Conservation (phyloP, 2,329 filamentous ascomycete genomes). For the Fusarium sambucinum region DNA sequence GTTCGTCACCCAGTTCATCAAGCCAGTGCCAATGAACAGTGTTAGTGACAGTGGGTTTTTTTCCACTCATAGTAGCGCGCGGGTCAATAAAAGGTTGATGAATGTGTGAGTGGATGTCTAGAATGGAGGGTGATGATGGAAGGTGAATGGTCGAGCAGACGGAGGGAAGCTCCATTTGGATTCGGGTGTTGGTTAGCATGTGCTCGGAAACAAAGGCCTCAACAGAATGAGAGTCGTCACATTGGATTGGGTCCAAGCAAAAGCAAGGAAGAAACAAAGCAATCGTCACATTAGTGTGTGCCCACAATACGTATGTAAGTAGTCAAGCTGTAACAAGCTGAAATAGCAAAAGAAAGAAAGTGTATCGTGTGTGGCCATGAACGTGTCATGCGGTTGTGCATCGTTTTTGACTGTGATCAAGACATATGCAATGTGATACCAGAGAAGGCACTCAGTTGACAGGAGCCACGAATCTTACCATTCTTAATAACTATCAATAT, state of each 20-base stretch:
- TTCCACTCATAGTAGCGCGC: slow-evolving; percentile 38
- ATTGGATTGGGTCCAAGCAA: slow-evolving; percentile 1
- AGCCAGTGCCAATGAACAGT: not conserved
- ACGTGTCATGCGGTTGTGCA: slow-evolving; percentile 4
- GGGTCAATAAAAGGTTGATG: slow-evolving; percentile 34
- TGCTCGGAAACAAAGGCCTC: slow-evolving; percentile 39
- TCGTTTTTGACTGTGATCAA: not conserved
- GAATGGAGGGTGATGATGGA: slow-evolving; percentile 34
- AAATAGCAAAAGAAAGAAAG: slow-evolving; percentile 27
- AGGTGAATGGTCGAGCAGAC: slow-evolving; percentile 29
- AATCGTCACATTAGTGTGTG: not conserved
- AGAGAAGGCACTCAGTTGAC: not conserved
- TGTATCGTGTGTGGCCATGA: slow-evolving; percentile 7
- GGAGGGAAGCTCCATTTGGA: slow-evolving; percentile 16
- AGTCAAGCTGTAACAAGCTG: slow-evolving; percentile 13
- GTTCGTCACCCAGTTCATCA: slow-evolving; percentile 14
- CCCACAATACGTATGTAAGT: not conserved
- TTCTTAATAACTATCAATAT: slow-evolving; percentile 14
- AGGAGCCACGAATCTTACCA: slow-evolving; percentile 25
- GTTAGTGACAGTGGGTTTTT: slow-evolving; percentile 5
- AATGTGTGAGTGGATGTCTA: slow-evolving; percentile 30
- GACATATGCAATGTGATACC: slow-evolving; percentile 1
- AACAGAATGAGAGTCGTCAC: slow-evolving; percentile 12
- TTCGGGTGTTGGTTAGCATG: slow-evolving; percentile 9
- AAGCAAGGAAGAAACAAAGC: slow-evolving; percentile 29